Base-by-base conservation (phyloP, 139 green algal species). In the Chlorella sorokiniana region DNA sequence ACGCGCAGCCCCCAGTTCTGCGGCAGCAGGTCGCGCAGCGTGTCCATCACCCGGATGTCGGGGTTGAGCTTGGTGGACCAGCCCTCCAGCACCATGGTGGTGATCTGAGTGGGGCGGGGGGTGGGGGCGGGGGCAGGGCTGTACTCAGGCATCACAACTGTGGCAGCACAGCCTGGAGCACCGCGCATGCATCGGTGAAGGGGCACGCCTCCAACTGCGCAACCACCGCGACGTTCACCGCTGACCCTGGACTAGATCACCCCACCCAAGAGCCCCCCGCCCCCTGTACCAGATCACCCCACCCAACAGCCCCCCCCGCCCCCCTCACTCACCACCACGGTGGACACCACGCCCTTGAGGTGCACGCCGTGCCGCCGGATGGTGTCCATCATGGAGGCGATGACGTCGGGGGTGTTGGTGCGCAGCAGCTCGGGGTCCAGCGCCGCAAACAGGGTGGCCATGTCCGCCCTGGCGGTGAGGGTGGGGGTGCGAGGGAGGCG, bases 41-140 rank as follows among this genome's bases (percentile, higher is more conserved):
- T 83, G 42, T 96, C 93, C 86, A 98, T 86, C 76, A 98, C 96
- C 73, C 88, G 87, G 62, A 98, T 89, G 77, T 98, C 94, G 1
- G 94, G 94, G 84, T 98, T 89, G 18, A 98, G 91, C 89, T 94
- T 91, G 48, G 76, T 91, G 72, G 88, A 93, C 95, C 95, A 98
- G 54, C 94, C 94, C 87, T 98, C 95, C 67, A 98, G 86, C 72
- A 98, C 94, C 77, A 98, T 82, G 33, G 90, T 95, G 16, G 94
- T 95, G 18, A 97, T 90, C 73, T 79, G 73, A 1, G 42, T 27
- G 51, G 27, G 31, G 18, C 3, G 2, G 31, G 33, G 31, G n/a
- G 45, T 18, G 45, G 14, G 69, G 16, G 42, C 7, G 42, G 29
- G 65, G 65, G 38, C 18, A 29, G 20, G 41, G 41, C 2, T 27